Evolutionary conservation across 495 filamentous ascomycete genomes (phyloP), one percentile per base, ranked within the genome.

Genomic region (Elaphomyces granulatus): DNA sequence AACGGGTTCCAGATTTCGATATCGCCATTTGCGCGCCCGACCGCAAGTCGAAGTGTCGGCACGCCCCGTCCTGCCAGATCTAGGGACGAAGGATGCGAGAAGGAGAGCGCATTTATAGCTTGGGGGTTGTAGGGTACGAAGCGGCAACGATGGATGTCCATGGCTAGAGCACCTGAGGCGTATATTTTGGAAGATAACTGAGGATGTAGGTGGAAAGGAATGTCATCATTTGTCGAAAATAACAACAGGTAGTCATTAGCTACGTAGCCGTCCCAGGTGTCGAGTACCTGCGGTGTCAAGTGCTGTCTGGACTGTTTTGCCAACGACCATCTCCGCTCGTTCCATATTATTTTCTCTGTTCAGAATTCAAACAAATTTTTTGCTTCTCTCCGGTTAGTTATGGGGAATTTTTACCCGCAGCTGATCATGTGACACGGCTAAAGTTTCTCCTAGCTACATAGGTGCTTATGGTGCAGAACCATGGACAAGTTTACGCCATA

Each of bases 1-100:
- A 81, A 59, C 4, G 92, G 90, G 56, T 94, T 94, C 92, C 92
- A 99, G 44, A 99, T 87, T 61, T 96, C 90, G 48, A 99, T 90
- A 51, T 94, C 84, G 50, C 90, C 90, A 56, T 95, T 95, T 33
- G 85, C 80, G 45, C 90, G 79, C 37, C 90, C 90, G 48, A 99
- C 71, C 9, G 90, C 92, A 15, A 96, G 73, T 45, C 87, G 75
- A 34, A 81, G 66, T 45, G 70, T 79, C 20, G 62, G 56, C 3
- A 74, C 67, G 41, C 68, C 66, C 41, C 64, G 67, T 38, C 64
- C 60, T 16, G 63, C 51, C 38, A 60, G 53, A 36, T 64, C 63
- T 18, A 69, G 68, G 36, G 75, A 68, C 9, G 75, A 74, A 8
- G 79, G 67, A 51, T 94, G 85, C 0, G 92, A 93, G 59, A 99